Evolutionary conservation across 805 yeast genomes (phyloP).

Genomic region (Yarrowia divulgata): DNA sequence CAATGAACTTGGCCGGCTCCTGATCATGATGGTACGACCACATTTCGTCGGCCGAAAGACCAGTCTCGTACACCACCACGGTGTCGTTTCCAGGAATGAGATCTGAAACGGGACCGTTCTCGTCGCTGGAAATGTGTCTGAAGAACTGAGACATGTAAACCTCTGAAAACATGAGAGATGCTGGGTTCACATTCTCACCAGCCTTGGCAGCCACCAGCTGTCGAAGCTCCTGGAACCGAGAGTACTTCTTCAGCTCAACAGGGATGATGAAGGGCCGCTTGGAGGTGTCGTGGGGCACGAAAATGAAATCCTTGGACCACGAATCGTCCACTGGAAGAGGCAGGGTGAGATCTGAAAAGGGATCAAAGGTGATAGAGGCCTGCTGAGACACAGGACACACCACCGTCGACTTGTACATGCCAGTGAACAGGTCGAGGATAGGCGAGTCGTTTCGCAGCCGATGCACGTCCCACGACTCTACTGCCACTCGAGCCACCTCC

Average conservation of each 20-base stretch:
- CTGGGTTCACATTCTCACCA: slow-evolving; percentile 47
- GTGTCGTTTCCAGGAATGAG: slow-evolving; percentile 39
- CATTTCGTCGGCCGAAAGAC: slow-evolving; percentile 31
- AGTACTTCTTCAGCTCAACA: slow-evolving; percentile 72
- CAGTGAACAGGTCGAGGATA: slow-evolving; percentile 85
- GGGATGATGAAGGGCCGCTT: slow-evolving; percentile 59
- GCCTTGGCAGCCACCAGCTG: slow-evolving; percentile 62
- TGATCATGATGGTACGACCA: slow-evolving; percentile 25
- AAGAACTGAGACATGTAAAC: slow-evolving; percentile 73
- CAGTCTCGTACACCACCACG: slow-evolving; percentile 43
- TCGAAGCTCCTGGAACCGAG: slow-evolving; percentile 70
- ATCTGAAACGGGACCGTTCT: slow-evolving; percentile 23
- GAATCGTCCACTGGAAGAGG: slow-evolving; percentile 80
- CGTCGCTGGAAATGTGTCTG: slow-evolving; percentile 53
- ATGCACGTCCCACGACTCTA: slow-evolving; percentile 81
- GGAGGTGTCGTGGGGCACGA: slow-evolving; percentile 56
- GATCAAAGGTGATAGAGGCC: slow-evolving; percentile 89
- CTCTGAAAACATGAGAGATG: slow-evolving; percentile 61
- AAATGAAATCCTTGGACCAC: slow-evolving; percentile 71
- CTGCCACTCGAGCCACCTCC: slow-evolving; percentile 66
- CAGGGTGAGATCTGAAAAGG: slow-evolving; percentile 85
- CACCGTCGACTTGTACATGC: slow-evolving; percentile 87
- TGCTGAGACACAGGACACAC: slow-evolving; percentile 85
- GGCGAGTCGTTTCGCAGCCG: slow-evolving; percentile 82
- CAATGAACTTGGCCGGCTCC: slow-evolving; percentile 40